phyloP scores from a whole-genome alignment of 2,329 filamentous ascomycete genomes.

The Kalmusia sp. region DNA sequence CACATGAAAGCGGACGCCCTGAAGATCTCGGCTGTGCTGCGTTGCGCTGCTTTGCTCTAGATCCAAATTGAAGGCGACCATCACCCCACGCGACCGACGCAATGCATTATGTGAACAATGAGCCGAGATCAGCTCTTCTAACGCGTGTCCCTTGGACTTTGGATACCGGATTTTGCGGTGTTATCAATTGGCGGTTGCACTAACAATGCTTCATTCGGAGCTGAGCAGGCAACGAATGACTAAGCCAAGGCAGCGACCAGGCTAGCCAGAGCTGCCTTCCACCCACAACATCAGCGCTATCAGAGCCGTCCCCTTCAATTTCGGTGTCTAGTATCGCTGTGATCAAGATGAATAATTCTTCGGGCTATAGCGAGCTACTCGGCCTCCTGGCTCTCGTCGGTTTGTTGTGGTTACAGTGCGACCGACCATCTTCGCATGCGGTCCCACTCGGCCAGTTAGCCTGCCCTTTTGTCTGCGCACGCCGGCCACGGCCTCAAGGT shows the following conservation, averaged over 20 bases:
- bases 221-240: not conserved
- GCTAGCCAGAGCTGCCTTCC: not conserved
- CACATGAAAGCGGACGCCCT: not conserved
- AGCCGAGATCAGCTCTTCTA: not conserved
- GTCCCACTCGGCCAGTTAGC: too few relatives aligned
- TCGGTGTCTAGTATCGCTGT: not conserved
- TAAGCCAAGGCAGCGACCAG: not conserved
- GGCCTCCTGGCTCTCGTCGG: too few relatives aligned
- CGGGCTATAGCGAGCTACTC: too few relatives aligned
- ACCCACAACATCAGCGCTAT: slow-evolving; percentile 10
- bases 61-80: not conserved
- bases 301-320: not conserved
- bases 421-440: not conserved
- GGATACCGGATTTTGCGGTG: not conserved
- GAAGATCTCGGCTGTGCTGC: not conserved
- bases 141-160: too few relatives aligned
- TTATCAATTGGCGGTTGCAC: not conserved
- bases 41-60: not conserved
- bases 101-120: not conserved
- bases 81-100: not conserved
- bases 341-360: not conserved
- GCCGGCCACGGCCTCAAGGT: too few relatives aligned
- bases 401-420: too few relatives aligned
- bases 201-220: not conserved
- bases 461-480: too few relatives aligned